Evolutionary conservation across 2,329 filamentous ascomycete genomes (phyloP), one percentile per base, ranked within the genome.

Genomic region (Colletotrichum costaricense): DNA sequence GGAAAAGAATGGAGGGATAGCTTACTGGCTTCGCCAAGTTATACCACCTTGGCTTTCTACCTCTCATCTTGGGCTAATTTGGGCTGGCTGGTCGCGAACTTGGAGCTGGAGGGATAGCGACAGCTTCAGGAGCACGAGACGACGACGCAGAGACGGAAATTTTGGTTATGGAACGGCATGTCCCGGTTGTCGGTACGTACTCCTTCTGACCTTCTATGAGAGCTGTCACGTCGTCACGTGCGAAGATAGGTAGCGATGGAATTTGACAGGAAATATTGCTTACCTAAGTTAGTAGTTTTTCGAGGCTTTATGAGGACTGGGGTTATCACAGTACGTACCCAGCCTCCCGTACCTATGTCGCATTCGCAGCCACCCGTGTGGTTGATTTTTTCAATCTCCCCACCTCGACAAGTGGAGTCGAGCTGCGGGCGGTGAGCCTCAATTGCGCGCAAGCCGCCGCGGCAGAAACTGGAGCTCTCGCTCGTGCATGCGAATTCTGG

Each of bases 11-110:
- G 42, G 5, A 5, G 28, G 24, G 19, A 55, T 38, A 28, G 84
- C 91, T 80, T 86, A 94, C 92, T 76, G 90, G 87, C 80, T 88
- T 87, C 81, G 88, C 91, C 72, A 95, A 87, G 80, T 88, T 90
- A 84, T 94, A 92, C 78, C 91, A 93, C 81, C 90, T 89, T 79
- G 90, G 86, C 82, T 88, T 87, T 79, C 90, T 88, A n/a, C 79
- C 76, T 77, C 78, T 86, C 86, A 88, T 87, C 67, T 82, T 86
- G 83, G 67, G 77, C 78, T 76, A 77, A 77, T 77, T 82, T 76
- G 77, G 76, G 42, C 49, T 49, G 38, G 38, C 14, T 35, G 24
- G 57, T 71, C 60, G 35, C 33, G 57, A 56, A 58, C 58, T 64
- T 54, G 24, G 58, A 63, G 63, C 64, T 59, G 24, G 26, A 72